Base-by-base conservation (phyloP, 192 early-diverging fungal genomes). In the Funneliformis mosseae region DNA sequence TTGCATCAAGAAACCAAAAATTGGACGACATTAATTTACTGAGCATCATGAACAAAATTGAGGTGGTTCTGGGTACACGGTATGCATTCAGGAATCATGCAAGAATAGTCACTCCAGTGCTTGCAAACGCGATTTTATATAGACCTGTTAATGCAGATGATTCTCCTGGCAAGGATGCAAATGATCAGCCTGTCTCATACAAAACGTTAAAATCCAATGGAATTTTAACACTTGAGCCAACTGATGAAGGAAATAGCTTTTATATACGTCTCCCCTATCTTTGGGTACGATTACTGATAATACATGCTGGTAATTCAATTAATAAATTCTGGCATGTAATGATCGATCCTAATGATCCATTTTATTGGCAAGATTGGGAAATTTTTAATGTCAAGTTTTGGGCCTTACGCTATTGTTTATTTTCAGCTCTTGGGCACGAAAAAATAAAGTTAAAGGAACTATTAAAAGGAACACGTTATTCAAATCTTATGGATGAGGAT, bases 351-450 rank as follows among this genome's bases (percentile, higher is more conserved):
- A 9, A 62, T 62, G 61, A 62, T n/a, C 61, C 5, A 62, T 25
- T 62, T 62, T 62, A 62, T 62, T 70, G 68, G 39, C n/a, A 70
- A 70, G 8, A 70, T 21, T 70, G 68, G 68, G 68, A 70, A 28
- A 42, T 18, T 21, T 70, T 70, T 41, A 70, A 70, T 42, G 14
- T 70, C 21, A 18, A 28, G 18, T 70, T 70, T 38, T 70, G 39
- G 68, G 68, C 68, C 28, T 70, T 70, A 7, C 28, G 33, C 6
- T 21, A 27, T 21, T 42, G 41, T 70, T 42, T 70, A 70, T 70
- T 41, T 42, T 42, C 28, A 41, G 68, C 41, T 12, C 28, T 70
- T 4, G 68, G 68, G 16, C 0, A 4, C 28, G 12, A 38, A 70
- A 8, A 23, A 4, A 33, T 70, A 41, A 6, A 42, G 1, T 41